Evolutionary conservation across 1,284 basidiomycete species (phyloP), one percentile per base, ranked within the genome.

Genomic region (Sporisorium reilianum): DNA sequence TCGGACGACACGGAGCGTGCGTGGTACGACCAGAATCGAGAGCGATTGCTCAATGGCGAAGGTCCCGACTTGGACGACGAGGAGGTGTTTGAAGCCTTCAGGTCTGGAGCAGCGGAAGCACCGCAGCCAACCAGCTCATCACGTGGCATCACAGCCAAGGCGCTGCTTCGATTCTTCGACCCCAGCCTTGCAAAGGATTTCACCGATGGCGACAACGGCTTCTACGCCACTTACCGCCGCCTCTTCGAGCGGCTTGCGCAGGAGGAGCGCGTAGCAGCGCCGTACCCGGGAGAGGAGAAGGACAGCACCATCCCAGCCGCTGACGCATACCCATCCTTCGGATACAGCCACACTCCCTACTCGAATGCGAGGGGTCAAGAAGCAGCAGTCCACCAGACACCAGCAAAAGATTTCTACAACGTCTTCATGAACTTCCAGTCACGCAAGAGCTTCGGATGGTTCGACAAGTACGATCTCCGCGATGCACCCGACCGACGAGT

Each of bases 21-120:
- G 44, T 99, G 95, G 93, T 99, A 99, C 85, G 96, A 99, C 85
- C 91, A 91, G n/a, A 95, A 98, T 85, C 90, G 93, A 48, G 91
- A 93, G 34, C 91, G 92, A n/a, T 65, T 85, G 55, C 59, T 83
- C 46, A 65, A 73, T n/a, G 81, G 79, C 23, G 75, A 64, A 2
- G 71, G 66, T 2, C 74, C 75, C 5, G 78, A 78, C 44, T 54
- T 80, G n/a, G 78, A 78, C 23, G 79, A 80, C 40, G 70, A 79
- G 7, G 76, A 80, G 18, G 79, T 74, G 5, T 93, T 93, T 78
- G 91, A 95, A 69, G 92, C 95, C 78, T 92, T 97, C 71, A 89
- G 90, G 56, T 89, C 87, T 51, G 94, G 94, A 30, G 86, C 85
- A 36, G 75, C 59, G 4, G 71, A 74, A 22, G 84, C 84, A 2